Percentiles rank a stretch among this genome's conserved stretches.
These are phyloP conservation scores for Cyclaneusma minus DNA, from an alignment of 2,329 filamentous ascomycete species.

Conservation along the genomic window DNA sequence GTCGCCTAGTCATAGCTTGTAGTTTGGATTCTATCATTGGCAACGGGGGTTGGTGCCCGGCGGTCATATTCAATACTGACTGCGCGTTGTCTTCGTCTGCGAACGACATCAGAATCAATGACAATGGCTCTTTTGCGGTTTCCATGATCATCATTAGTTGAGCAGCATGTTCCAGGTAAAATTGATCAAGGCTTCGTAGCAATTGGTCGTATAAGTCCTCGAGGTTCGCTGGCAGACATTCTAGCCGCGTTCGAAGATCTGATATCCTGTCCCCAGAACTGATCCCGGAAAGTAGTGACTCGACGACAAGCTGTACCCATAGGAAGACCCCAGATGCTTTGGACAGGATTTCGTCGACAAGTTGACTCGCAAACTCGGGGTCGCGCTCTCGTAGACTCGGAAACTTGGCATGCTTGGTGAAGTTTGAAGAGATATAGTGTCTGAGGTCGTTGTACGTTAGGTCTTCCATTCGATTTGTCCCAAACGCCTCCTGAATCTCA, in stretches of 20 bases:
- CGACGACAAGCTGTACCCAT: no score
- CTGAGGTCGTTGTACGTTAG: constrained; percentile 4
- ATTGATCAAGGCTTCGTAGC: constrained; percentile 2
- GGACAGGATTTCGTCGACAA: no score
- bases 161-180: constrained; percentile 6
- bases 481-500: constrained; percentile 1
- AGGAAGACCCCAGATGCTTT: no score
- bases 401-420: no score
- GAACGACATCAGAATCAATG: constrained; percentile 4
- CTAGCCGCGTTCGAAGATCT: no score
- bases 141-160: constrained; percentile 5
- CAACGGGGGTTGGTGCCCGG: neutral
- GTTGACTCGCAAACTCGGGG: no score
- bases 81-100: constrained; percentile 3
- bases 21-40: constrained; percentile 2
- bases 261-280: no score
- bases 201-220: no score
- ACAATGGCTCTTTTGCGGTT: constrained; percentile 2
- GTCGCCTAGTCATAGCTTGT: constrained; percentile 6
- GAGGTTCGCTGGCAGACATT: no score
- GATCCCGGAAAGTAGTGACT: no score
- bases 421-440: constrained; percentile 1
- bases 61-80: neutral
- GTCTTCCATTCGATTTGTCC: no score
- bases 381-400: constrained; percentile 4